Evolutionary conservation across 116 monocot genomes (phyloP).

Genomic region (Zostera marina): DNA sequence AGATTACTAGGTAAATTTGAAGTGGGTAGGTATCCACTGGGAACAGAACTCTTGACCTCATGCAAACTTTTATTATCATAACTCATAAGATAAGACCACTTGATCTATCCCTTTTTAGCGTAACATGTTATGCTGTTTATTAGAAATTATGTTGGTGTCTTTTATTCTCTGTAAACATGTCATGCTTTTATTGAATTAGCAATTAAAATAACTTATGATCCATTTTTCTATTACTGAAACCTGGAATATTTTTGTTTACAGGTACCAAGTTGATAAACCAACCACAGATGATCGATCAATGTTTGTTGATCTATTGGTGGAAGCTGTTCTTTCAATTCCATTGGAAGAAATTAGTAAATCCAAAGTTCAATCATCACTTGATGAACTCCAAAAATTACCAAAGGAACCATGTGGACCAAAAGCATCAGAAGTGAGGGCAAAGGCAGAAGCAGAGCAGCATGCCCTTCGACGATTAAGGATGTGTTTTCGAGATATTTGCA

Average conservation of each 20-base stretch:
- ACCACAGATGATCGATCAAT: constrained; percentile 42
- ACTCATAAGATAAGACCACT: too few relatives aligned
- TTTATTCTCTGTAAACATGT: too few relatives aligned
- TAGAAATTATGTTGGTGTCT: too few relatives aligned
- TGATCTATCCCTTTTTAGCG: too few relatives aligned
- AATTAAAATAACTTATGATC: too few relatives aligned
- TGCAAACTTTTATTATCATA: too few relatives aligned
- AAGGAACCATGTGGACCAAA: constrained; percentile 69
- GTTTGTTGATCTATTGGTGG: constrained; percentile 48
- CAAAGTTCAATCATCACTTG: constrained; percentile 29
- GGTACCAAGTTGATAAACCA: constrained; percentile 74
- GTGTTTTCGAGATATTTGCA: constrained; percentile 98
- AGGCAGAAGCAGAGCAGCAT: constrained; percentile 89
- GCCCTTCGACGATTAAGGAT: constrained; percentile 82
- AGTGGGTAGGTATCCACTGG: too few relatives aligned
- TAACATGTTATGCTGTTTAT: too few relatives aligned
- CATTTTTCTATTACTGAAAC: not conserved
- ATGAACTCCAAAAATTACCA: constrained; percentile 66
- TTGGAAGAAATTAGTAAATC: constrained; percentile 29
- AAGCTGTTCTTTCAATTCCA: constrained; percentile 46
- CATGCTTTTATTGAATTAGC: too few relatives aligned
- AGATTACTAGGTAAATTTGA: not conserved
- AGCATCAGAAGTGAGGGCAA: constrained; percentile 64
- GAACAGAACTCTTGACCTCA: too few relatives aligned
- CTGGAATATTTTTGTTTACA: constrained; percentile 11